Conservation (phyloP, 345 rosid genomes). For the sweet orange (Citrus sinensis) region DVS_A1.0 CM039162.1:10445001-10445500, state of each 20-base stretch:
- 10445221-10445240: not conserved
- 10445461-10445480: conserved; percentile 4
- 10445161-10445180: not conserved
- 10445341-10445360: too few relatives aligned
- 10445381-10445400: not conserved
- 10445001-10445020: too few relatives aligned
- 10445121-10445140: not conserved
- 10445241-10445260: conserved; percentile 7
- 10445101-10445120: not conserved
- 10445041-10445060: not conserved
- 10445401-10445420: conserved; percentile 5
- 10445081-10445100: not conserved
- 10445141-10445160: conserved; percentile 14
- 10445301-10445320: too few relatives aligned
- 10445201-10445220: conserved; percentile 12
- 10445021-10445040: too few relatives aligned
- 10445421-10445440: not conserved
- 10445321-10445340: too few relatives aligned
- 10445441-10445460: not conserved
- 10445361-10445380: too few relatives aligned
- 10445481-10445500: not conserved
- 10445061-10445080: not conserved
- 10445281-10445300: too few relatives aligned
- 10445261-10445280: not conserved
- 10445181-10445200: conserved; percentile 10